These are phyloP conservation scores for Monosporozyma yasuniensis DNA, from an alignment of 805 yeast species.

Conservation along the genomic window DNA sequence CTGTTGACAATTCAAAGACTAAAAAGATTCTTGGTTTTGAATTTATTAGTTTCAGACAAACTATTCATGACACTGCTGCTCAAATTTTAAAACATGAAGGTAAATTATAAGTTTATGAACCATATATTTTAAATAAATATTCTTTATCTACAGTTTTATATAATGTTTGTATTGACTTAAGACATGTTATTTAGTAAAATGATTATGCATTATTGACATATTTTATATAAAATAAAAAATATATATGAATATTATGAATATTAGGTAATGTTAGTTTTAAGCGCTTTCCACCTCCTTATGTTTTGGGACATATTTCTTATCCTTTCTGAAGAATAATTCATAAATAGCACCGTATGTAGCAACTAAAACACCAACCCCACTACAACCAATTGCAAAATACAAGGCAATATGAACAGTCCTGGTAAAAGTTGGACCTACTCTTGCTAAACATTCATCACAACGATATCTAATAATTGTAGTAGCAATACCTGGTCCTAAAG, in stretches of 20 bases:
- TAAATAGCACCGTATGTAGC: constrained; percentile 5
- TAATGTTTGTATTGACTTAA: not conserved
- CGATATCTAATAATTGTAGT: constrained; percentile 32
- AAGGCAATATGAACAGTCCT: constrained; percentile 6
- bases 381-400: constrained; percentile 6
- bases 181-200: not conserved
- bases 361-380: constrained; percentile 3
- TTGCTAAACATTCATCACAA: constrained; percentile 4
- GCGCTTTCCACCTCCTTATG: not conserved
- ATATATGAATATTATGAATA: not conserved
- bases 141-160: not conserved
- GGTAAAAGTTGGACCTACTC: not conserved
- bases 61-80: constrained; percentile 20
- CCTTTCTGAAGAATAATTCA: constrained; percentile 2
- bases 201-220: not conserved
- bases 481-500: constrained; percentile 53
- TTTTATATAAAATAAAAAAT: too few relatives aligned
- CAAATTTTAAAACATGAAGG: constrained; percentile 18
- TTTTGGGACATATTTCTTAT: not conserved
- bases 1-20: constrained; percentile 14
- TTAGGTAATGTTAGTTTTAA: not conserved
- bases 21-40: constrained; percentile 19
- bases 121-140: not conserved
- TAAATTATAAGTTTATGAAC: constrained; percentile 3
- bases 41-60: constrained; percentile 14